Percentiles rank a stretch among this genome's conserved stretches.
phyloP scores from a whole-genome alignment of 208 protist species.

The Lotmaria passim region DNA sequence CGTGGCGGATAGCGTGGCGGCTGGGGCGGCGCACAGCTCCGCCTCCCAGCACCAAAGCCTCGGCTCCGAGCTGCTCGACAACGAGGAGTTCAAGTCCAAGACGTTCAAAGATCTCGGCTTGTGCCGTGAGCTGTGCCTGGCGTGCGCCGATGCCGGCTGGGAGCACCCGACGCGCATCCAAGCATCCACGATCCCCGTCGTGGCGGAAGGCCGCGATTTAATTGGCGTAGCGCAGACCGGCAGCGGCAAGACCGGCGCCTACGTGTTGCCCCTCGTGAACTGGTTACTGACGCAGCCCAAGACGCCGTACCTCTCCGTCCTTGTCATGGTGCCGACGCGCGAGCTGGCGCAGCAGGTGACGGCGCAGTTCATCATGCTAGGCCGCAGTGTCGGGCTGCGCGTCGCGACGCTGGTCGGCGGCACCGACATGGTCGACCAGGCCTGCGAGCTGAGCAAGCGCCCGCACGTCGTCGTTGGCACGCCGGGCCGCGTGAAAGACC shows the following conservation, averaged over 20 bases:
- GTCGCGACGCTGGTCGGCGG: slow-evolving; percentile 94
- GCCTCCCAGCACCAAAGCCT: slow-evolving; percentile 38
- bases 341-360: slow-evolving; percentile 99
- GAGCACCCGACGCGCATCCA: slow-evolving; percentile 96
- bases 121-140: slow-evolving; percentile 88
- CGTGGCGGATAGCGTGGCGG: slow-evolving; percentile 17
- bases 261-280: slow-evolving; percentile 98
- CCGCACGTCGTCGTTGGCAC: slow-evolving; percentile 98
- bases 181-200: slow-evolving; percentile 92
- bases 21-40: slow-evolving; percentile 6
- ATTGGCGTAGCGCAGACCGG: slow-evolving; percentile 99
- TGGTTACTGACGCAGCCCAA: slow-evolving; percentile 93
- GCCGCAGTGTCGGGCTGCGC: slow-evolving; percentile 89
- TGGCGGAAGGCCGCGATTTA: slow-evolving; percentile 90
- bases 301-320: slow-evolving; percentile 91
- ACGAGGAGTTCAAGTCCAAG: slow-evolving; percentile 77
- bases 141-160: slow-evolving; percentile 92
- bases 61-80: slow-evolving; percentile 84
- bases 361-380: slow-evolving; percentile 92
- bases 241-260: slow-evolving; percentile 99
- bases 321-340: slow-evolving; percentile 97
- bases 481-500: slow-evolving; percentile 97
- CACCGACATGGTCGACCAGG: slow-evolving; percentile 95
- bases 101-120: slow-evolving; percentile 93
- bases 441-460: slow-evolving; percentile 92